These are phyloP conservation scores for Entophlyctis helioformis DNA, from an alignment of 192 early-diverging fungal genomes.

Conservation along the genomic window DNA sequence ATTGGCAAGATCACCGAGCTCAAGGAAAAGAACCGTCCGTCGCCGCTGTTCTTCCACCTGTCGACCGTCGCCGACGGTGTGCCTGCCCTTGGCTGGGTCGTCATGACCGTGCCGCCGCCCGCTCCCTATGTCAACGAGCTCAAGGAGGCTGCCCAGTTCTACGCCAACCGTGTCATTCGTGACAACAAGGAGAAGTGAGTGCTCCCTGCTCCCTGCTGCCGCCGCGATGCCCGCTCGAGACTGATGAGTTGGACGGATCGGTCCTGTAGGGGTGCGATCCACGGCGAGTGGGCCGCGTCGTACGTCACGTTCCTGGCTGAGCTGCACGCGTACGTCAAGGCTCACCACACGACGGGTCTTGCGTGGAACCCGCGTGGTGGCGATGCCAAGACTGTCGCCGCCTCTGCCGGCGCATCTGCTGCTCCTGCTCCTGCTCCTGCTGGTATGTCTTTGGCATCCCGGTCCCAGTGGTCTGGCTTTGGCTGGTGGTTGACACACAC, in stretches of 20 bases:
- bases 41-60: conserved; percentile 66
- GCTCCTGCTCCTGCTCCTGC: conserved; percentile 21
- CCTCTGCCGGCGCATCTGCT: conserved; percentile 12
- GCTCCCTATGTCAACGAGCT: conserved; percentile 79
- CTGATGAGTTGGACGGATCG: background rate
- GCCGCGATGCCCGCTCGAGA: background rate
- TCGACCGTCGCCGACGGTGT: conserved; percentile 79
- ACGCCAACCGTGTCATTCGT: conserved; percentile 78
- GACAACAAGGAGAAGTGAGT: conserved; percentile 78
- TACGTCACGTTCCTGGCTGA: conserved; percentile 59
- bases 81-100: conserved; percentile 86
- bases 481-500: too few relatives aligned
- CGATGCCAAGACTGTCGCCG: conserved; percentile 30
- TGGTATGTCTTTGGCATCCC: too few relatives aligned
- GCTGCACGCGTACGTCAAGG: conserved; percentile 78
- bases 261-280: conserved; percentile 48
- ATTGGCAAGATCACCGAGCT: conserved; percentile 56
- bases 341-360: conserved; percentile 77
- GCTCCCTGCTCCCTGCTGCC: background rate
- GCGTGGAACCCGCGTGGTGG: conserved; percentile 83
- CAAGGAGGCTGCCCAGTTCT: conserved; percentile 88
- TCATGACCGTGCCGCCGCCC: conserved; percentile 43
- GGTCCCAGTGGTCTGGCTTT: too few relatives aligned
- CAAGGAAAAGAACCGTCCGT: conserved; percentile 67
- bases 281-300: conserved; percentile 76